Base-by-base conservation (phyloP, 1,284 basidiomycete genomes). In the Malassezia obtusa region DNA sequence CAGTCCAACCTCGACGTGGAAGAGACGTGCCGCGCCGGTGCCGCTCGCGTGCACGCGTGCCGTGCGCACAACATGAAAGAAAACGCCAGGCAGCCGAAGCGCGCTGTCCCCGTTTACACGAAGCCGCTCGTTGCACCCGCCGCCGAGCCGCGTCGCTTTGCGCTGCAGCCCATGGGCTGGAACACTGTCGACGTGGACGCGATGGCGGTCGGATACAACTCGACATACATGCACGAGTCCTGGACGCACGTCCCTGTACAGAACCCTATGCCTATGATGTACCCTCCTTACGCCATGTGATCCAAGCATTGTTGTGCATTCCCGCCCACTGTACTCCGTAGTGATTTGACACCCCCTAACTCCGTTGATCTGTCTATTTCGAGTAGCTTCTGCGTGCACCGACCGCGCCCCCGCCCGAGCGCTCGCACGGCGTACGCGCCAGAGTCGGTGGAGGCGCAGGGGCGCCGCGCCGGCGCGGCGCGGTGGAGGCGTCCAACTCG, bases 1-100 rank as follows among this genome's bases (percentile, higher is more conserved):
- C 41, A 46, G 14, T 15, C 31, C 2, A 44, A 58, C 38, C 45
- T 58, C 10, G 31, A 49, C 21, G 44, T 45, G 22, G 56, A 58
- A 21, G 35, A 40, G n/a, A 17, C 19, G 4, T 53, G 56, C 35
- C 48, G 44, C 7, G 46, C 46, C 14, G 56, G 50, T 31, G 49
- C 45, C 15, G 50, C 53, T 10, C 53, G 53, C 12, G 37, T 56
- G 30, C 32, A 47, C 15, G 45, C 45, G 3, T n/a, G n/a, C 45
- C 24, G 6, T 12, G 14, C 12, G 32, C 17, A 24, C n/a, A 10
- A 28, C 17, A 9, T 33, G 5, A 55, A 55, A 22, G 52, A 55
- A 39, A 55, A 55, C 36, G 28, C 28, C 9, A 22, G 15, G 37
- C 37, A 39, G 14, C 12, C 14, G 38, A 9, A 24, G 12, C 28